These are phyloP conservation scores for Talaromyces marneffei DNA, from an alignment of 2,329 filamentous ascomycete genomes.

Conservation along the genomic window DNA sequence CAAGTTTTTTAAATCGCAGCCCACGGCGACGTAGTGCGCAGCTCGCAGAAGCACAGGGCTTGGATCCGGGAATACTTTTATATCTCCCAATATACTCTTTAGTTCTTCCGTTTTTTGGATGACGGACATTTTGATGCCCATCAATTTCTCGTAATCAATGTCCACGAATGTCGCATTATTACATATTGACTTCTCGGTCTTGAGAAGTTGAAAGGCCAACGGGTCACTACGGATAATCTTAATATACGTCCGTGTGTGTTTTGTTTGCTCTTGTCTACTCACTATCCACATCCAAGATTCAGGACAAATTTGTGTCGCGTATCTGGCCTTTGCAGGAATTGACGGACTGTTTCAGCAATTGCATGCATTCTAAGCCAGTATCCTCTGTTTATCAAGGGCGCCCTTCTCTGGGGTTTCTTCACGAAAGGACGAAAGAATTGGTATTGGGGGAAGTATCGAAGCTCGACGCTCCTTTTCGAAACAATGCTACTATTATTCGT, in stretches of 20 bases:
- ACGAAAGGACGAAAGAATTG: conserved; percentile 89
- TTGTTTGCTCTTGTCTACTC: conserved; percentile 41
- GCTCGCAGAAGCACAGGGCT: conserved; percentile 54
- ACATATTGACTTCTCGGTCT: conserved; percentile 57
- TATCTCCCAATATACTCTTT: conserved; percentile 45
- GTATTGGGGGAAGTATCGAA: conserved; percentile 72
- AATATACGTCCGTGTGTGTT: conserved; percentile 20
- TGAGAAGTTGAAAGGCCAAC: conserved; percentile 75
- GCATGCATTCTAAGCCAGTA: conserved; percentile 83
- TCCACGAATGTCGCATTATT: conserved; percentile 66
- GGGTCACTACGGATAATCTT: conserved; percentile 60
- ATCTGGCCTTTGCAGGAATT: conserved; percentile 60
- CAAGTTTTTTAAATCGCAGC: conserved; percentile 72
- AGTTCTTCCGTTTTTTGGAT: conserved; percentile 61
- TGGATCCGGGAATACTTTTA: conserved; percentile 32
- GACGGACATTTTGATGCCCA: conserved; percentile 64
- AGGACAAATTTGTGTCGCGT: conserved; percentile 65
- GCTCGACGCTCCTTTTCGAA: conserved; percentile 88
- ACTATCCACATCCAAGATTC: conserved; percentile 88
- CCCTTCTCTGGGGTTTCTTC: conserved; percentile 70
- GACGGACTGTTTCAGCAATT: conserved; percentile 66
- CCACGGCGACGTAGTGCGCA: conserved; percentile 68
- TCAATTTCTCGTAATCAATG: conserved; percentile 77
- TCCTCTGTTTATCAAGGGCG: conserved; percentile 84
- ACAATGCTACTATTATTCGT: conserved; percentile 91